Percentiles rank a stretch among this genome's conserved stretches.
Conservation (phyloP, 1,139 yeast species). For the Lodderomyces theae region DNA sequence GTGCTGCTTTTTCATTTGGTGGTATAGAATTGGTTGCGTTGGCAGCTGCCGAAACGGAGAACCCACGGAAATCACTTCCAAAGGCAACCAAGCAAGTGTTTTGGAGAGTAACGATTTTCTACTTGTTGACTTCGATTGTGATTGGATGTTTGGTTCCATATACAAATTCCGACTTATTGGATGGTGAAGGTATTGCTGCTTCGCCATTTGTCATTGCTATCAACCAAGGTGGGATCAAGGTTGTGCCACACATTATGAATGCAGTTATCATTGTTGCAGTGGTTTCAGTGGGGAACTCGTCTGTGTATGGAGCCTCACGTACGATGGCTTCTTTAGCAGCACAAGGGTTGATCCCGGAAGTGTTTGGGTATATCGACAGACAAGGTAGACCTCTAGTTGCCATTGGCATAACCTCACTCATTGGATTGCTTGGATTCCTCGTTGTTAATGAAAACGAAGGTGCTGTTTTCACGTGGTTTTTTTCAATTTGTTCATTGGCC, state of each 20-base stretch:
- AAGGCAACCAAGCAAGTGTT: constrained; percentile 72
- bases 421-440: constrained; percentile 65
- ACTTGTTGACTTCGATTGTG: constrained; percentile 44
- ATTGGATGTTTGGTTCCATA: constrained; percentile 49
- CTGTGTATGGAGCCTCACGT: constrained; percentile 55
- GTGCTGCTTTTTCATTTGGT: constrained; percentile 82
- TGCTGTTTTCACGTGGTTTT: constrained; percentile 60
- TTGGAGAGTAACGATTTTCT: constrained; percentile 68
- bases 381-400: constrained; percentile 59
- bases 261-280: constrained; percentile 52
- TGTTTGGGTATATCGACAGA: constrained; percentile 53
- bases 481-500: constrained; percentile 62
- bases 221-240: constrained; percentile 36
- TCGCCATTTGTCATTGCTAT: constrained; percentile 46
- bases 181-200: constrained; percentile 32
- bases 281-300: constrained; percentile 53
- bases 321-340: constrained; percentile 54
- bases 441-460: constrained; percentile 48
- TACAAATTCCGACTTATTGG: constrained; percentile 33
- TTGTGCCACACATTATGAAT: constrained; percentile 50
- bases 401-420: constrained; percentile 43
- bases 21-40: constrained; percentile 61
- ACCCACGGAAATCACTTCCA: constrained; percentile 68
- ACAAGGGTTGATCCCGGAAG: constrained; percentile 43
- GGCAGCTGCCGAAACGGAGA: constrained; percentile 80